Conservation (phyloP, 177 flowering plant species). For the Tripterygium wilfordii region DNA sequence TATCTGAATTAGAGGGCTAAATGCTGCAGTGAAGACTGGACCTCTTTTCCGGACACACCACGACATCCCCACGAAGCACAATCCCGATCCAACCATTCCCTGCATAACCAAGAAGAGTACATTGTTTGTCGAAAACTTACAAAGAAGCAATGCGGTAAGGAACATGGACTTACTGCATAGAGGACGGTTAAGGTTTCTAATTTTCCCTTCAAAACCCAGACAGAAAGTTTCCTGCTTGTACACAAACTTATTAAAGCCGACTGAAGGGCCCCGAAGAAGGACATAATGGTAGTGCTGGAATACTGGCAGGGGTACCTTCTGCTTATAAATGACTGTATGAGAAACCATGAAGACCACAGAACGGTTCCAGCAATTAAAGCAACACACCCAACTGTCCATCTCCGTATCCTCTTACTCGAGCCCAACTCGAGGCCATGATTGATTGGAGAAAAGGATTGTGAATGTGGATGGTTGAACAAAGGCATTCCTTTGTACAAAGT, state of each 20-base stretch:
- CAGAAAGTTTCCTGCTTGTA: constrained; percentile 25
- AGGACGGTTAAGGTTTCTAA: constrained; percentile 37
- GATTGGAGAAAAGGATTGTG: constrained; percentile 1
- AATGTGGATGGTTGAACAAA: constrained; percentile 16
- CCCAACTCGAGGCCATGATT: background rate
- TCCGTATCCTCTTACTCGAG: constrained; percentile 9
- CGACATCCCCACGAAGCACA: constrained; percentile 64
- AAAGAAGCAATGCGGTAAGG: background rate
- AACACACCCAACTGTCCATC: constrained; percentile 45
- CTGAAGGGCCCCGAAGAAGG: constrained; percentile 56
- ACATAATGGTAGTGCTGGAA: constrained; percentile 57
- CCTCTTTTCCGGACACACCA: constrained; percentile 74
- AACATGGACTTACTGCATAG: constrained; percentile 46
- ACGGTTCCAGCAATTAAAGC: constrained; percentile 31
- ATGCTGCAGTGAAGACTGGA: constrained; percentile 85
- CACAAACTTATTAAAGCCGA: constrained; percentile 36
- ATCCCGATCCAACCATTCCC: constrained; percentile 69
- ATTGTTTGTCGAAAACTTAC: background rate
- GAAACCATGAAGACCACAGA: constrained; percentile 76
- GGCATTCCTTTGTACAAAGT: constrained; percentile 60
- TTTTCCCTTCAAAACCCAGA: constrained; percentile 50
- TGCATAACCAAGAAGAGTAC: constrained; percentile 12
- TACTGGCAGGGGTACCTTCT: constrained; percentile 50
- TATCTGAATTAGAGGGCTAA: constrained; percentile 64
- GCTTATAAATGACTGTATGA: constrained; percentile 51